Evolutionary conservation across 2,329 filamentous ascomycete genomes (phyloP).

Genomic region (Apiospora pterosperma): DNA sequence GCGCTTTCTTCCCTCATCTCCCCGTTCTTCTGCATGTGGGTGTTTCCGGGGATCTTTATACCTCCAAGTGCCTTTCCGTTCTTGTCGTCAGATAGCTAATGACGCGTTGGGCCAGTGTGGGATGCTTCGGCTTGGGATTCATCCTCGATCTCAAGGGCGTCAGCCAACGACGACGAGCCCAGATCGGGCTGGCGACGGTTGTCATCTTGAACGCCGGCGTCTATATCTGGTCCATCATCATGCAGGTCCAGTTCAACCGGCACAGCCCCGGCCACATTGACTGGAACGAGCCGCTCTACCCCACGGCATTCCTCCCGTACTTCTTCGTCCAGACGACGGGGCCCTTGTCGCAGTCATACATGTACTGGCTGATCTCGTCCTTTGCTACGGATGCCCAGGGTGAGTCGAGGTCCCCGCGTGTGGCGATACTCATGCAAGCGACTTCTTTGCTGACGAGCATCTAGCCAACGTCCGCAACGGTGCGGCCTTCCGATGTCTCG

Average conservation of each 20-base stretch:
- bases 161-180: slow-evolving; percentile 40
- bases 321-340: slow-evolving; percentile 43
- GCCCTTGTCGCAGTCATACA: slow-evolving; percentile 40
- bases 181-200: slow-evolving; percentile 41
- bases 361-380: slow-evolving; percentile 41
- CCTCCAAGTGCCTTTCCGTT: slow-evolving; percentile 14
- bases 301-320: slow-evolving; percentile 41
- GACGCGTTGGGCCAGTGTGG: slow-evolving; percentile 24
- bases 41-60: slow-evolving; percentile 11
- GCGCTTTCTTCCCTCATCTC: slow-evolving; percentile 42
- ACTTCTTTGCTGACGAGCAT: neutral
- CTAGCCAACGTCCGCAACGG: slow-evolving; percentile 38
- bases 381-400: slow-evolving; percentile 38
- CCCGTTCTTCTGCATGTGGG: slow-evolving; percentile 43
- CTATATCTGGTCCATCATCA: slow-evolving; percentile 47
- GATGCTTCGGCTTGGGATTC: slow-evolving; percentile 46
- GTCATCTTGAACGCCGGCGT: slow-evolving; percentile 43
- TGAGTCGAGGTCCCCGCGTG: slow-evolving; percentile 10
- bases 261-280: slow-evolving; percentile 40
- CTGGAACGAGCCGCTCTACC: slow-evolving; percentile 40
- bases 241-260: slow-evolving; percentile 38
- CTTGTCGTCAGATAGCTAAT: neutral
- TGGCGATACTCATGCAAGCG: neutral
- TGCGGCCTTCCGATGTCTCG: slow-evolving; percentile 36
- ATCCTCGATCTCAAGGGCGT: slow-evolving; percentile 37